Conservation (phyloP, 176 grass and related monocot genomes). For the Melocanna baccifera region DNA sequence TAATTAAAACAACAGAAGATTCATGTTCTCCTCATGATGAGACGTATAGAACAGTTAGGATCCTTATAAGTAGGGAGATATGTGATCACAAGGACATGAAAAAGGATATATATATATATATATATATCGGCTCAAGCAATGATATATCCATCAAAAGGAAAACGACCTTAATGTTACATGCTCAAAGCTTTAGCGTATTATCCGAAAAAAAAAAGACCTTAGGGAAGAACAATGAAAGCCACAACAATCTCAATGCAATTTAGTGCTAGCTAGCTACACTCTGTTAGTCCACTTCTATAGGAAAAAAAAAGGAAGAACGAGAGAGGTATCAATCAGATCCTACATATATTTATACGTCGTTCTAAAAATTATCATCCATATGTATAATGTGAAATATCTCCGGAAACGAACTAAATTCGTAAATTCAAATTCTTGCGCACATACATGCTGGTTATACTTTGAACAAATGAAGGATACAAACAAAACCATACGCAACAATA, state of each 20-base stretch:
- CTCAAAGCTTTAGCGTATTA: no score
- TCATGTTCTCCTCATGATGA: not conserved
- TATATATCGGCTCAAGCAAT: not conserved
- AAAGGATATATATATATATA: not conserved
- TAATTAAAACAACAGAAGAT: not conserved
- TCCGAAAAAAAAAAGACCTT: not conserved
- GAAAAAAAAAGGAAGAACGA: not conserved
- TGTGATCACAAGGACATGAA: not conserved
- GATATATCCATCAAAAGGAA: constrained; percentile 19
- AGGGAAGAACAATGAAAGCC: not conserved
- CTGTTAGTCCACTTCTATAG: not conserved
- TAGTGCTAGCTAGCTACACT: constrained; percentile 21
- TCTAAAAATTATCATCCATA: not conserved
- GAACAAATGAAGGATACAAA: not conserved
- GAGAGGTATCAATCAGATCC: not conserved
- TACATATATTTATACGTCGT: not conserved
- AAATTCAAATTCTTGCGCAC: not conserved
- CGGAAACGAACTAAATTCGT: not conserved
- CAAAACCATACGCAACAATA: not conserved
- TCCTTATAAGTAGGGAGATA: not conserved
- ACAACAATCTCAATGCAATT: not conserved
- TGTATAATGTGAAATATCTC: not conserved
- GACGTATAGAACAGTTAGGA: not conserved
- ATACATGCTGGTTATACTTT: not conserved
- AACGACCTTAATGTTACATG: not conserved